Evolutionary conservation across 2,329 filamentous ascomycete genomes (phyloP), one percentile per base, ranked within the genome.

Genomic region (Purpureocillium lavendulum): DNA sequence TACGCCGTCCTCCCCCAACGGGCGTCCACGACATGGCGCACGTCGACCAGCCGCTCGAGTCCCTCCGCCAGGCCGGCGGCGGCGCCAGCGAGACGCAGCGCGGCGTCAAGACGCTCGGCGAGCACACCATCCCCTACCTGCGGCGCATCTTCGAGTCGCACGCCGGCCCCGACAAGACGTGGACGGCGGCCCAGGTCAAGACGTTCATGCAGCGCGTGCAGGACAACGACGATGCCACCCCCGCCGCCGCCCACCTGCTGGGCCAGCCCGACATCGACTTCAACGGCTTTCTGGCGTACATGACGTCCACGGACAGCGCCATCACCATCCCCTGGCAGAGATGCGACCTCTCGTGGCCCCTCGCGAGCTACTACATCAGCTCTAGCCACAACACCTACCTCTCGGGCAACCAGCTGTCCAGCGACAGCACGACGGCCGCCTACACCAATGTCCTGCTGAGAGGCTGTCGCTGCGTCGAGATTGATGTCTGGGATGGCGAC

Each of bases 311-410:
- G 3, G 62, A 65, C 11, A 61, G 66, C 40, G 62, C 67, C 32
- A 60, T 63, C 29, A 60, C 65, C 14, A 62, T 59, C 1, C 67
- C 69, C 2, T 58, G 59, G 15, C 50, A 53, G 17, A 46, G 61
- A 3, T 55, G 66, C 40, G 73, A 78, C 40, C 73, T 92, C 40
- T 77, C 87, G 38, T 83, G 80, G 52, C 89, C 89, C 1, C 66
- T 96, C 46, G 84, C 87, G 43, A 88, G 87, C 62, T 96, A 96
- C 63, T 95, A 87, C 62, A 87, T 96, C 57, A 94, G 83, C 46
- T 94, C 87, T 51, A 95, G 88, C 41, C 89, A 96, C 70, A 96
- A 96, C 63, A 96, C 89, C 0, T 96, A 96, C 51, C 75, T 96
- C 16, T 77, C 88, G 2, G 89, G 89, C 17, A 85, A 90, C 56